Percentiles rank a stretch among this genome's conserved stretches.
Evolutionary conservation across 2,329 filamentous ascomycete species (phyloP).

Genomic region (Raffaelea ambrosiae): DNA sequence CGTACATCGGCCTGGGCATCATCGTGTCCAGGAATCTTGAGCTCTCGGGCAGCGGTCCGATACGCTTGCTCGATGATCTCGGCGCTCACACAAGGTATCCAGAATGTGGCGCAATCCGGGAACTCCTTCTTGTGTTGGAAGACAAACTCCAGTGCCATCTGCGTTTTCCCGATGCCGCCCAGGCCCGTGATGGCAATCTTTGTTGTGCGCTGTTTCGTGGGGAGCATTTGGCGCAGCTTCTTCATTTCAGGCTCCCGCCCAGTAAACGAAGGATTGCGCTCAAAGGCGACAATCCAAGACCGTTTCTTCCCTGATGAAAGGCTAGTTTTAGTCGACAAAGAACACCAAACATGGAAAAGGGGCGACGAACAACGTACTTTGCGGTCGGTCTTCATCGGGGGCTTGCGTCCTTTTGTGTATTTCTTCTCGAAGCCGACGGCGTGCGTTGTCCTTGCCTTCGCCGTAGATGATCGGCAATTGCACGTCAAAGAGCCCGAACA

Average conservation of each 20-base stretch:
- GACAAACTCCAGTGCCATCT: slow-evolving; percentile 26
- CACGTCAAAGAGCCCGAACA: slow-evolving; percentile 13
- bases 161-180: slow-evolving; percentile 29
- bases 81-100: slow-evolving; percentile 23
- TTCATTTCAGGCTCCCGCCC: slow-evolving; percentile 14
- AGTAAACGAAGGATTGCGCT: slow-evolving; percentile 17
- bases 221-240: slow-evolving; percentile 10
- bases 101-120: slow-evolving; percentile 29
- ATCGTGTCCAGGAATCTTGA: slow-evolving; percentile 20
- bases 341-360: neutral
- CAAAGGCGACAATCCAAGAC: slow-evolving; percentile 14
- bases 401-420: neutral
- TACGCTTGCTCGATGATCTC: slow-evolving; percentile 26
- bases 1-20: slow-evolving; percentile 26
- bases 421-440: slow-evolving; percentile 7
- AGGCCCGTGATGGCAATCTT: slow-evolving; percentile 20
- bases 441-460: slow-evolving; percentile 6
- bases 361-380: no score
- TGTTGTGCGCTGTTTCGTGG: slow-evolving; percentile 16
- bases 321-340: neutral
- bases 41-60: slow-evolving; percentile 19
- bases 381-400: no score
- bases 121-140: slow-evolving; percentile 17
- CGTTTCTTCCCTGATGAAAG: neutral
- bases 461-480: slow-evolving; percentile 13